Evolutionary conservation across 2,329 filamentous ascomycete species (phyloP).

Genomic region (Aspergillus fructus): DNA sequence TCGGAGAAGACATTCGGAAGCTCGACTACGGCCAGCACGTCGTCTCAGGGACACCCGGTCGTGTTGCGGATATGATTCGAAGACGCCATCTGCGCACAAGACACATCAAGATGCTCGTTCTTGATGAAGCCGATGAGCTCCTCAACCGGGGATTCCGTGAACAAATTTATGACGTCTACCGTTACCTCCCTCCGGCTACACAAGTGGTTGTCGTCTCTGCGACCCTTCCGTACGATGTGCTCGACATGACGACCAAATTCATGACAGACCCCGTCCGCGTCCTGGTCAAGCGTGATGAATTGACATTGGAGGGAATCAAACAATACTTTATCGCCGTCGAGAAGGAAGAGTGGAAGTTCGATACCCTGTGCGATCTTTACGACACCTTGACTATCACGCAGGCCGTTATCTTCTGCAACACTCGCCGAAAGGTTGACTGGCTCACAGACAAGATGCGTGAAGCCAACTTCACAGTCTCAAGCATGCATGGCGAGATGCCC

Average conservation of each 20-base stretch:
- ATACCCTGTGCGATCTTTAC: conserved; percentile 97
- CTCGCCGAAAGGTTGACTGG: conserved; percentile 98
- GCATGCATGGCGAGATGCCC: conserved; percentile 99
- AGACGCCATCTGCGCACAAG: conserved; percentile 70
- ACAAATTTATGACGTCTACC: conserved; percentile 99
- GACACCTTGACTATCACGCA: conserved; percentile 98
- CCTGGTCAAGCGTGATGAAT: conserved; percentile 95
- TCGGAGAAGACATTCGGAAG: conserved; percentile 96
- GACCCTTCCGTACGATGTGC: conserved; percentile 93
- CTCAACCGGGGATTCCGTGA: conserved; percentile 95
- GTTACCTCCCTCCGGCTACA: conserved; percentile 91
- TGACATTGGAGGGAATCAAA: conserved; percentile 95
- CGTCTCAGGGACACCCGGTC: conserved; percentile 94
- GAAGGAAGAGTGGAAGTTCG: conserved; percentile 99
- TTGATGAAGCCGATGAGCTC: conserved; percentile 74
- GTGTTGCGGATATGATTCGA: conserved; percentile 83
- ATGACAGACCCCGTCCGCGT: conserved; percentile 98
- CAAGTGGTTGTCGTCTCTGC: conserved; percentile 98
- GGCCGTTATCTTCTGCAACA: conserved; percentile 99
- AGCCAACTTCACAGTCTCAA: conserved; percentile 96
- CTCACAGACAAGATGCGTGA: conserved; percentile 99
- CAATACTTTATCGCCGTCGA: conserved; percentile 99
- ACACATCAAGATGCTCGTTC: conserved; percentile 75
- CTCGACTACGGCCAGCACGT: conserved; percentile 98
- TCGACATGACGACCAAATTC: conserved; percentile 99